Evolutionary conservation across 352 stramenopile species (phyloP), one percentile per base, ranked within the genome.

Genomic region (Pythium folliculosum): DNA sequence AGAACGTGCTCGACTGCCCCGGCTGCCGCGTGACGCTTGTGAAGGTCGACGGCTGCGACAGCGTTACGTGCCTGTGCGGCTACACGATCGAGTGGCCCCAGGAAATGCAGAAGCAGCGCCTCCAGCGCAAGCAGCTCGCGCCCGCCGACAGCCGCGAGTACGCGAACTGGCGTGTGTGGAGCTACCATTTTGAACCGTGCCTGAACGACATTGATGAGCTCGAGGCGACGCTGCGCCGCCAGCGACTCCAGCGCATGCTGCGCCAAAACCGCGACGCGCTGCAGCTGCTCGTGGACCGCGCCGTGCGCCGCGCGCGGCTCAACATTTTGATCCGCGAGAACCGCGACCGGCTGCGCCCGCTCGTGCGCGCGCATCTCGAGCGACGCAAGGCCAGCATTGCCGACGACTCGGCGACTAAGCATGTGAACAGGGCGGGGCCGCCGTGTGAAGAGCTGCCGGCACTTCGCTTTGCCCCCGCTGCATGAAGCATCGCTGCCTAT

Each of bases 11-110:
- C 16, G 73, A 88, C 61, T 90, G 81, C 43, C 73, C 71, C 3
- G 73, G 77, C 5, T 90, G 81, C 56, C 76, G 70, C 22, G 81
- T 88, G 27, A 88, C 77, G 16, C 68, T 90, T 9, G 78, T 90
- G 5, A 90, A 86, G 62, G 77, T 90, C 30, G 81, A 90, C 44
- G 81, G 81, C 5, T 90, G 81, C 45, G 76, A 88, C 63, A 64
- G 69, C 6, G 66, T 90, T 23, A 67, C 65, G 37, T 90, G 81
- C 47, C 43, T 88, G 38, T 90, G 81, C 58, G 81, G 79, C 9
- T 70, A 73, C 35, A 72, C 77, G 35, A 87, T 90, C 55, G 67
- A 82, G 50, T 90, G 81, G 81, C 67, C 75, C 0, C 17, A 51
- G 6, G 81, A 88, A 30, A 72, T 89, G 53, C 63, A 68, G 17